Percentiles rank a stretch among this genome's conserved stretches.
Conservation (phyloP, 2,329 filamentous ascomycete genomes). For the Scytalidium lignicola region DNA sequence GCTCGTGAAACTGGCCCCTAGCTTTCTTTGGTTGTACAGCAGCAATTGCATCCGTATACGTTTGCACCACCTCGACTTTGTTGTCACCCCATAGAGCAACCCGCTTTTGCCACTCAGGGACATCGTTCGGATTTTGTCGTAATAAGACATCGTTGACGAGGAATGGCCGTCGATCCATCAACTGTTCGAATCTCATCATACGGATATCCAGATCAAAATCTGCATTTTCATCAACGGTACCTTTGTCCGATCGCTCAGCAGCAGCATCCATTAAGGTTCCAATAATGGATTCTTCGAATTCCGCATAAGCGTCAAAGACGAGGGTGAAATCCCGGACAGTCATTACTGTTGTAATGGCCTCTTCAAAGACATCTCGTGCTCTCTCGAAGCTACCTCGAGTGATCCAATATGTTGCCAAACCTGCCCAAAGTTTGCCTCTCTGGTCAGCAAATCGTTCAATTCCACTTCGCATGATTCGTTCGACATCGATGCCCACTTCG, state of each 20-base stretch:
- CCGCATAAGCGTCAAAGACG: conserved; percentile 92
- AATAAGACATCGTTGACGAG: conserved; percentile 92
- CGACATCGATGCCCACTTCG: conserved; percentile 81
- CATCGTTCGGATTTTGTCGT: conserved; percentile 93
- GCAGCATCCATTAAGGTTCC: conserved; percentile 86
- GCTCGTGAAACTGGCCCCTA: conserved; percentile 84
- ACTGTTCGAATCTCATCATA: conserved; percentile 96
- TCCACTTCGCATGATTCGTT: conserved; percentile 87
- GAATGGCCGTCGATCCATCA: conserved; percentile 96
- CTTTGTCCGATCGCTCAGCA: conserved; percentile 72
- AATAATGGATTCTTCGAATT: conserved; percentile 96
- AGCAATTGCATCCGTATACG: conserved; percentile 90
- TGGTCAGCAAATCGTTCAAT: conserved; percentile 90
- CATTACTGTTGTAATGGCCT: conserved; percentile 97
- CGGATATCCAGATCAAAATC: conserved; percentile 94
- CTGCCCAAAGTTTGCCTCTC: conserved; percentile 89
- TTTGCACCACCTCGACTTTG: conserved; percentile 83
- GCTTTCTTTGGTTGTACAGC: conserved; percentile 93
- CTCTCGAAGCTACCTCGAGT: conserved; percentile 87
- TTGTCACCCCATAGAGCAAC: conserved; percentile 96
- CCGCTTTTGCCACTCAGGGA: conserved; percentile 94
- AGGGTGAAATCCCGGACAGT: conserved; percentile 96
- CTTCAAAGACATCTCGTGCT: conserved; percentile 89
- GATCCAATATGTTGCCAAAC: conserved; percentile 94
- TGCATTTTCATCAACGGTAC: conserved; percentile 70